phyloP scores from a whole-genome alignment of 2,329 filamentous ascomycete genomes.

The Myriangium duriaei region DNA sequence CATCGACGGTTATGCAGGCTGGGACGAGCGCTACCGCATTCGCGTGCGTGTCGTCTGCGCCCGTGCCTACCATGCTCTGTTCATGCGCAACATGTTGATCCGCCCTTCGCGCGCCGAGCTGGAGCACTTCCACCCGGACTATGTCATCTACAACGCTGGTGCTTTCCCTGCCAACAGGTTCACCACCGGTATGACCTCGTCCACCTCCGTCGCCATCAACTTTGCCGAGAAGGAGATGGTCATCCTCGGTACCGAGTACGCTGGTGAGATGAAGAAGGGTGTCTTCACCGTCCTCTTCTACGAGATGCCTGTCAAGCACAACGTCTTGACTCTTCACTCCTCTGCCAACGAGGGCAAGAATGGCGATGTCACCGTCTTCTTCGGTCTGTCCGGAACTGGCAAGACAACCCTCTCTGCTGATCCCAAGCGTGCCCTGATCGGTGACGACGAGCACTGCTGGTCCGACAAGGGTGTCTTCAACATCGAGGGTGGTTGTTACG shows the following conservation, averaged over 20 bases:
- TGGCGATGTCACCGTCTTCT: constrained; percentile 97
- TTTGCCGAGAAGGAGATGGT: constrained; percentile 99
- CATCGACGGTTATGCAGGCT: constrained; percentile 91
- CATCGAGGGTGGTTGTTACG: constrained; percentile 98
- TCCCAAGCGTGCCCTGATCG: constrained; percentile 89
- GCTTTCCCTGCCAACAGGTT: constrained; percentile 97
- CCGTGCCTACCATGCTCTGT: constrained; percentile 96
- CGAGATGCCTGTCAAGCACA: constrained; percentile 99
- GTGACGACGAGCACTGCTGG: constrained; percentile 99
- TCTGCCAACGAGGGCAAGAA: constrained; percentile 93
- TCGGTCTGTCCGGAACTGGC: constrained; percentile 93
- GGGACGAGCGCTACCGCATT: constrained; percentile 97
- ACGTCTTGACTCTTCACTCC: constrained; percentile 94
- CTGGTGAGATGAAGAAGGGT: constrained; percentile 92
- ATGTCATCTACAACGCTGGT: constrained; percentile 99
- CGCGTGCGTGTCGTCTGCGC: constrained; percentile 96
- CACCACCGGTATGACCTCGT: constrained; percentile 97
- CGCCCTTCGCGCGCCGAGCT: constrained; percentile 82
- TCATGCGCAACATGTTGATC: constrained; percentile 99
- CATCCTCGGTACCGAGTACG: constrained; percentile 97
- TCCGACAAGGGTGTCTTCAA: constrained; percentile 95
- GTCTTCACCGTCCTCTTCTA: constrained; percentile 99
- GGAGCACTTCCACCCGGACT: constrained; percentile 95
- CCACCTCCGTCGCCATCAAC: constrained; percentile 96
- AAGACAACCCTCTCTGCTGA: constrained; percentile 98